Percentiles rank a stretch among this genome's conserved stretches.
Conservation (phyloP, 495 filamentous ascomycete species). For the Penicillium subrubescens region DNA sequence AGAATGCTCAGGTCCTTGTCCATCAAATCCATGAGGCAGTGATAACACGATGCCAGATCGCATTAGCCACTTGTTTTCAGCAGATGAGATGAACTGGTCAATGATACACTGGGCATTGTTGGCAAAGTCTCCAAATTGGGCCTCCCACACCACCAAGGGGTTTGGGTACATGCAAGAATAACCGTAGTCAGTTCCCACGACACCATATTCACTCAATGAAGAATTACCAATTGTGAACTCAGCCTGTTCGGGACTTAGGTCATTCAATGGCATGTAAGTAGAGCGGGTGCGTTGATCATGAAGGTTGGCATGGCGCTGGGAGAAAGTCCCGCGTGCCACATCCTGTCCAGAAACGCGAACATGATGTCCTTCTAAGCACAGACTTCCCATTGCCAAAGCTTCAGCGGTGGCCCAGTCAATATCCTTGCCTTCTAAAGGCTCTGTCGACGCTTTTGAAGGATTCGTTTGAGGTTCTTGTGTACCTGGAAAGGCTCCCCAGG, state of each 20-base stretch:
- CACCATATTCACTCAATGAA: conserved; percentile 1
- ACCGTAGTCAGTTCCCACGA: neutral
- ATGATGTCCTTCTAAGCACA: conserved; percentile 1
- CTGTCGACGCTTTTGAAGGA: neutral
- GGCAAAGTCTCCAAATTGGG: neutral
- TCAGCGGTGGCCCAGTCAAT: neutral
- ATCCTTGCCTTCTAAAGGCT: neutral
- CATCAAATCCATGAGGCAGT: neutral
- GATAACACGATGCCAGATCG: neutral
- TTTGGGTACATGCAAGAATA: neutral
- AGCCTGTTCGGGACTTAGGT: neutral
- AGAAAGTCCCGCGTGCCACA: neutral
- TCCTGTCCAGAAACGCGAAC: neutral
- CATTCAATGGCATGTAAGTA: neutral
- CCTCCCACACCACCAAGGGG: neutral
- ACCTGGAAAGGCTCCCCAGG: neutral
- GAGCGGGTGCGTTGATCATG: neutral
- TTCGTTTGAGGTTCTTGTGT: neutral
- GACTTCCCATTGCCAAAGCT: neutral
- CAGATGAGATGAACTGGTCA: neutral
- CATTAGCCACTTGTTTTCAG: neutral
- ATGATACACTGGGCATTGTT: neutral
- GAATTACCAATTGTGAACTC: neutral
- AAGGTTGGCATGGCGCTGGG: neutral
- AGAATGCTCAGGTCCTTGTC: neutral